Percentiles rank a stretch among this genome's conserved stretches.
phyloP scores from a whole-genome alignment of 805 yeast species.

The Blastobotrys parvus region DNA sequence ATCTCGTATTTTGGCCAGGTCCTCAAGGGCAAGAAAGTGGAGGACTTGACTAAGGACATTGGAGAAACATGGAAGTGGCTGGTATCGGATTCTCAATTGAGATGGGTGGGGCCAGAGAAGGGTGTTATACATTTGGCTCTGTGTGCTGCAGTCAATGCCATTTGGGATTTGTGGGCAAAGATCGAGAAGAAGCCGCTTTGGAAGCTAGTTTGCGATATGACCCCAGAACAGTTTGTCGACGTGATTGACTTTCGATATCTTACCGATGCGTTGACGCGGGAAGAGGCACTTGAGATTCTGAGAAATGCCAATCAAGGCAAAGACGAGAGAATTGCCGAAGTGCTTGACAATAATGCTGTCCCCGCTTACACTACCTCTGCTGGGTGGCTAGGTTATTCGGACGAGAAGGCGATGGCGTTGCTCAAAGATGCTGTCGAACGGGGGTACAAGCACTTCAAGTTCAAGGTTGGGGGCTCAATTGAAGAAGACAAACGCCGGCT shows the following conservation, averaged over 20 bases:
- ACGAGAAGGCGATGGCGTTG: slow-evolving; percentile 33
- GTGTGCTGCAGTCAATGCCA: slow-evolving; percentile 34
- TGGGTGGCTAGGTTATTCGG: slow-evolving; percentile 37
- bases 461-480: slow-evolving; percentile 35
- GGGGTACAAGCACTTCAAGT: slow-evolving; percentile 35
- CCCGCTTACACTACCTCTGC: slow-evolving; percentile 40
- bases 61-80: slow-evolving; percentile 36
- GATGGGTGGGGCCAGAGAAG: slow-evolving; percentile 41
- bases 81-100: slow-evolving; percentile 34
- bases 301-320: slow-evolving; percentile 27
- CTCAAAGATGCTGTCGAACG: slow-evolving; percentile 28
- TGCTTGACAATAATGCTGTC: slow-evolving; percentile 30
- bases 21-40: slow-evolving; percentile 29
- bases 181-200: slow-evolving; percentile 32
- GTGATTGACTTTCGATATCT: slow-evolving; percentile 37
- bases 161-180: slow-evolving; percentile 40
- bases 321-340: slow-evolving; percentile 28
- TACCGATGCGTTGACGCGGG: slow-evolving; percentile 37
- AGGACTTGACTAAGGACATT: slow-evolving; percentile 30
- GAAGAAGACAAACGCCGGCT: slow-evolving; percentile 32
- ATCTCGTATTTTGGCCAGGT: slow-evolving; percentile 32
- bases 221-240: slow-evolving; percentile 34
- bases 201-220: slow-evolving; percentile 35
- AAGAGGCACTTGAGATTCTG: slow-evolving; percentile 32
- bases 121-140: slow-evolving; percentile 36